Base-by-base conservation (phyloP, 2,329 filamentous ascomycete species). In the Penicillium glabrum region DNA sequence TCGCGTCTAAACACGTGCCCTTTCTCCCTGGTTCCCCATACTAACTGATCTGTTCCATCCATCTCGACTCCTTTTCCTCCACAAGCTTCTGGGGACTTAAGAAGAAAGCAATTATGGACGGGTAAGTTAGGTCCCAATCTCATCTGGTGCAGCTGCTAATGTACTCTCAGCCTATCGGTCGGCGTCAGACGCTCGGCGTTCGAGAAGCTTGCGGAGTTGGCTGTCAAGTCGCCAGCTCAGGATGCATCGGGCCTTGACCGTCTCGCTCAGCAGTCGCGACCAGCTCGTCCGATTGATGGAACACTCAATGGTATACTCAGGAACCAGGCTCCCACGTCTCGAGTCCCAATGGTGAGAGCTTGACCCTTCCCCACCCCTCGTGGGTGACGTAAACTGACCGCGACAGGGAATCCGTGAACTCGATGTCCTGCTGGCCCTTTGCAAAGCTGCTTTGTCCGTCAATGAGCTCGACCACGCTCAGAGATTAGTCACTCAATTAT, bases 341-440 rank as follows among this genome's bases (percentile, higher is more conserved):
- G 70, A 51, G 59, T 72, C 46, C 74, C 73, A 33, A 77, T 79
- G 75, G 74, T 76, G 56, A 53, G 41, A 26, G 39, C 44, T 43
- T 13, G 9, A 44, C n/a, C 2, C 21, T 35, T 19, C 26, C 37
- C 50, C 6, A n/a, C 45, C 33, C 31, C 21, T 23, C 24, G 16
- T 11, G 11, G 26, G 48, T 45, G 46, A 56, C 52, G 26, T 53
- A 48, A 43, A 56, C 64, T 75, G 51, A 73, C 58, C 46, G 52
- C 23, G 23, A 47, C 59, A 96, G 91, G 90, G 88, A 52, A 86
- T 93, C 53, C 88, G 90, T 68, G 96, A 99, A 80, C 88, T 96
- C 65, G 93, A 99, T 74, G 90, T 96, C 52, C 83, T 99, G 26
- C 79, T 98, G 26, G 91, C 95, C 44, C 82, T 99, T 26, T 98